Conservation (phyloP, 108 stramenopile genomes). For the Fragilaria radians region DNA sequence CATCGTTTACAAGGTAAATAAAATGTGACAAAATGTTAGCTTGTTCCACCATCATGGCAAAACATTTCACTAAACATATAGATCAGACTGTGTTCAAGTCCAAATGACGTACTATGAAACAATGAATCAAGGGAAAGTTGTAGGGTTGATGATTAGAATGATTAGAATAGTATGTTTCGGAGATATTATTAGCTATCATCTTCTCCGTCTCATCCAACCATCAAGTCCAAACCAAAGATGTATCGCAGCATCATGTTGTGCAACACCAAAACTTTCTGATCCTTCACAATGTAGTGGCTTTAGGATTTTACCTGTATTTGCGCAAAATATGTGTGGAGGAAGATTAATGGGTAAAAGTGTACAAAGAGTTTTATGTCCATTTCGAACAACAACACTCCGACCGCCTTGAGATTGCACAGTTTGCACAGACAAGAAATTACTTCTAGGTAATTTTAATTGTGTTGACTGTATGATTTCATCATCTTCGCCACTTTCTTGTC, state of each 20-base stretch:
- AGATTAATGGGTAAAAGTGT: background rate
- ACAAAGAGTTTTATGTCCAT: background rate
- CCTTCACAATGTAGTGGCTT: background rate
- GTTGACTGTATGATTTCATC: too few species aligned
- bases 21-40: too few species aligned
- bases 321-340: background rate
- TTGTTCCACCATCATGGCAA: too few species aligned
- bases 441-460: background rate
- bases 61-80: too few species aligned
- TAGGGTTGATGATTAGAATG: too few species aligned
- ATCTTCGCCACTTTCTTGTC: background rate
- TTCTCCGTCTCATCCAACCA: background rate
- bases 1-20: too few species aligned
- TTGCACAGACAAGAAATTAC: background rate
- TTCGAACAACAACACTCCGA: background rate
- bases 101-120: too few species aligned
- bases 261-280: background rate
- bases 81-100: too few species aligned
- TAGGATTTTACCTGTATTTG: background rate
- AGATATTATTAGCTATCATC: too few species aligned
- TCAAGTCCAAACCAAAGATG: slow-evolving; percentile 2
- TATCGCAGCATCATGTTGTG: slow-evolving; percentile 3
- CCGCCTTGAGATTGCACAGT: background rate
- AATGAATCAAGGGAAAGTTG: too few species aligned
- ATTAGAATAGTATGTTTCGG: too few species aligned